Evolutionary conservation across 2,329 filamentous ascomycete species (phyloP), one percentile per base, ranked within the genome.

Genomic region (Acrocalymma vagum): DNA sequence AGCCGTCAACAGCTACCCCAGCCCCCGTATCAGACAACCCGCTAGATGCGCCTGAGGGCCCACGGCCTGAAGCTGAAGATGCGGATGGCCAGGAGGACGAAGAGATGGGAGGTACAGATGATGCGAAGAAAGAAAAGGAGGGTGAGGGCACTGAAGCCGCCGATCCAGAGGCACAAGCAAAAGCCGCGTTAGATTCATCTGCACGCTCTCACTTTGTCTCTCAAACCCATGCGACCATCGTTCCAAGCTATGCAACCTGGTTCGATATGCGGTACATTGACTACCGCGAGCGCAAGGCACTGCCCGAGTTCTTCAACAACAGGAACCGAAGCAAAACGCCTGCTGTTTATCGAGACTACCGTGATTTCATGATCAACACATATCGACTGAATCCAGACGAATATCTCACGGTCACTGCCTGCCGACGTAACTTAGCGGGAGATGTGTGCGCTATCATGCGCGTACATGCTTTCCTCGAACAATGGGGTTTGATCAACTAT

Each of bases 361-460:
- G 94, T 58, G 94, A 99, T 67, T 99, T 99, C 67, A 99, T 99
- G 94, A 91, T 99, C 76, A 99, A 99, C 76, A 97, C 94, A 10
- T 99, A 99, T 73, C 87, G 94, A 24, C 77, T 99, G 41, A 99
- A 97, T 67, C 94, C 94, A 5, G 82, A 91, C 38, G 94, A 99
- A 71, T 99, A 99, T 65, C 80, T 99, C 39, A 99, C 94, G 5
- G 93, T 99, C 38, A 99, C 94, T 9, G 94, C 94, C 34, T 99
- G 94, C 69, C 83, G 94, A 51, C 84, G 94, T 55, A 99, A 99
- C 69, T 74, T 99, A 63, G 94, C 94, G 15, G 94, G 94, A 53
- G 94, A 99, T 72, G 94, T 99, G 21, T 99, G 94, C 74, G 93
- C 94, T 25, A 99, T 99, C 59, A 99, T 99, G 94, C 87, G 94